phyloP scores from a whole-genome alignment of 352 stramenopile species.

The Phytophthora ramorum region DNA sequence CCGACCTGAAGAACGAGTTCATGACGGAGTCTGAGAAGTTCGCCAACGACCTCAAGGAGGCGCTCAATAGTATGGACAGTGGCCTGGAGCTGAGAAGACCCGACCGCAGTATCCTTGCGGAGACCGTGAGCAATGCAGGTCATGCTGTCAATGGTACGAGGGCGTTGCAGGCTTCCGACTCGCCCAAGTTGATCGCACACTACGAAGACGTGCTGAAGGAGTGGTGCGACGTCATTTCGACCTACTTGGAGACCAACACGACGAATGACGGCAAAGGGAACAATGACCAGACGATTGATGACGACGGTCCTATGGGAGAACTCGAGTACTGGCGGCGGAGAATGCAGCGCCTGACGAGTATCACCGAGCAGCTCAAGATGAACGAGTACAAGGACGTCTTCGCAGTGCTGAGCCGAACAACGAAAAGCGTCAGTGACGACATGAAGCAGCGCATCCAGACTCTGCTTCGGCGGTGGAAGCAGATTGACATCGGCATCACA shows the following conservation, averaged over 20 bases:
- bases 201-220: slow-evolving; percentile 97
- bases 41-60: slow-evolving; percentile 93
- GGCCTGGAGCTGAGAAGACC: slow-evolving; percentile 93
- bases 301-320: slow-evolving; percentile 95
- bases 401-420: slow-evolving; percentile 87
- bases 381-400: slow-evolving; percentile 97
- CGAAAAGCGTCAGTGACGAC: slow-evolving; percentile 87
- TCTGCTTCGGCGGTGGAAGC: slow-evolving; percentile 96
- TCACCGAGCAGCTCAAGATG: slow-evolving; percentile 98
- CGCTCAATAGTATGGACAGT: slow-evolving; percentile 95
- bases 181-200: slow-evolving; percentile 91
- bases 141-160: slow-evolving; percentile 50
- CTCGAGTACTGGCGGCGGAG: slow-evolving; percentile 97
- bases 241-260: slow-evolving; percentile 92
- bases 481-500: slow-evolving; percentile 98
- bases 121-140: slow-evolving; percentile 55
- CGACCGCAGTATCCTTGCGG: slow-evolving; percentile 76
- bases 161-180: slow-evolving; percentile 82
- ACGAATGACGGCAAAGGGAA: slow-evolving; percentile 66
- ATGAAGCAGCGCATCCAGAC: slow-evolving; percentile 94
- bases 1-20: slow-evolving; percentile 93
- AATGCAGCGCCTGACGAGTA: slow-evolving; percentile 98
- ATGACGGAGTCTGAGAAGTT: slow-evolving; percentile 96
- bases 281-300: slow-evolving; percentile 77
- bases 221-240: slow-evolving; percentile 97